Base-by-base conservation (phyloP, 257 asterid genomes). In the Rehmannia glutinosa region DNA sequence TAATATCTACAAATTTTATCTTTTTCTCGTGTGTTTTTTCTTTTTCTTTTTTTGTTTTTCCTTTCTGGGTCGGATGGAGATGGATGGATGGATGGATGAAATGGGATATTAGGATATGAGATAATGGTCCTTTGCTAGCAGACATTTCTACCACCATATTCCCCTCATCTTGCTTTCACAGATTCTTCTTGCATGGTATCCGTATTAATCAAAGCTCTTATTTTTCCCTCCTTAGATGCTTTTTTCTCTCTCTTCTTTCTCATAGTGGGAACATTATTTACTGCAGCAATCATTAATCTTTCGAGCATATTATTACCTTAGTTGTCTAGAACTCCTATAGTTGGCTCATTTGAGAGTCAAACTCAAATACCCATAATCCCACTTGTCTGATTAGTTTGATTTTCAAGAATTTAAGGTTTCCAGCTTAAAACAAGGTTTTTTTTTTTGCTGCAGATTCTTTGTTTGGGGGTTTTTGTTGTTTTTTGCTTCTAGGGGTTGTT, bases 71-170 rank as follows among this genome's bases (percentile, higher is more conserved):
- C 71, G 83, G 95, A 73, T 75, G 79, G 75, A 69, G 71, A 71
- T 69, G 45, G 76, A 70, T 78, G 81, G 76, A 70, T 78, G 81
- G 78, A 66, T 75, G 80, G 73, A 70, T 80, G 72, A 59, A 69
- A 65, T 70, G 75, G 77, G 80, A 78, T 79, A 61, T 79, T 28
- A 75, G 79, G 84, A 75, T 80, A 80, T n/a, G 83, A 81, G 96
- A 90, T 84, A 86, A 86, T 85, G 92, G 91, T 75, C 85, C 86
- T 81, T 80, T 78, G 80, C 86, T 58, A 82, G 87, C 92, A 81
- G 84, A 81, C 95, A 88, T 81, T 88, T 85, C 88, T 82, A 81
- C 90, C 90, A 80, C 92, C 95, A 77, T 84, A 84, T 83, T 83
- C 89, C 81, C 82, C 82, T 80, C 83, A 73, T 86, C 91, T 87